Evolutionary conservation across 768 basidiomycete species (phyloP).

Genomic region (Hypholoma fasciculare): DNA sequence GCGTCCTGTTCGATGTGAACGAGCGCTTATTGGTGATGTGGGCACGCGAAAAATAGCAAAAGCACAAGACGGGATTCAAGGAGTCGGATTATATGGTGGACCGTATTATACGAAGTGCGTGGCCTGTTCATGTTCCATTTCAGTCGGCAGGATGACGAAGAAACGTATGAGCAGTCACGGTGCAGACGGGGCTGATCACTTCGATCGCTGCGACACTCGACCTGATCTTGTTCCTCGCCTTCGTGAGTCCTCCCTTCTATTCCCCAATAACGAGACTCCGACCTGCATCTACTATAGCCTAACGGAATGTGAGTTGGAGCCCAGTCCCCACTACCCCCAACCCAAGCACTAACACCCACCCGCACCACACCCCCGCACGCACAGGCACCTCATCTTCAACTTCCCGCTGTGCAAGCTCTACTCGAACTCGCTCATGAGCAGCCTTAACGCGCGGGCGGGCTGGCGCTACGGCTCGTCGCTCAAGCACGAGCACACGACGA

Average conservation of each 20-base stretch:
- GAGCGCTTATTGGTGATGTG: background rate
- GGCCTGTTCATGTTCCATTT: background rate
- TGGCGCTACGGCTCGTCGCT: conserved; percentile 4
- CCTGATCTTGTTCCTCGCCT: conserved; percentile 30
- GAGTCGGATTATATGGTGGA: conserved; percentile 42
- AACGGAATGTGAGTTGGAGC: conserved; percentile 7
- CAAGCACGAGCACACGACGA: background rate
- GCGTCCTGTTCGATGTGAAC: background rate
- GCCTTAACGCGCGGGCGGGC: conserved; percentile 16
- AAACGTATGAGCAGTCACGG: conserved; percentile 27
- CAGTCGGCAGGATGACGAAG: background rate
- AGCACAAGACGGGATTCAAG: conserved; percentile 41
- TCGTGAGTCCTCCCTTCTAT: conserved; percentile 15
- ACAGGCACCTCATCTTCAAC: conserved; percentile 19
- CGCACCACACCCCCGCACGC: no score
- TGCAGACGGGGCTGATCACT: conserved; percentile 37
- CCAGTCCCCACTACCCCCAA: background rate
- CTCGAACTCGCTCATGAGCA: conserved; percentile 22
- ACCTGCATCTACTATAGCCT: background rate
- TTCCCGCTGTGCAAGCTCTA: conserved; percentile 21
- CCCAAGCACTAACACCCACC: background rate
- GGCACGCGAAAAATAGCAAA: conserved; percentile 23
- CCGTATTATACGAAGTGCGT: conserved; percentile 39
- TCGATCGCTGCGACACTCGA: conserved; percentile 33
- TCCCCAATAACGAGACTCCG: background rate